Evolutionary conservation across 2,329 filamentous ascomycete species (phyloP).

Genomic region (Hymenoscyphus scutula): DNA sequence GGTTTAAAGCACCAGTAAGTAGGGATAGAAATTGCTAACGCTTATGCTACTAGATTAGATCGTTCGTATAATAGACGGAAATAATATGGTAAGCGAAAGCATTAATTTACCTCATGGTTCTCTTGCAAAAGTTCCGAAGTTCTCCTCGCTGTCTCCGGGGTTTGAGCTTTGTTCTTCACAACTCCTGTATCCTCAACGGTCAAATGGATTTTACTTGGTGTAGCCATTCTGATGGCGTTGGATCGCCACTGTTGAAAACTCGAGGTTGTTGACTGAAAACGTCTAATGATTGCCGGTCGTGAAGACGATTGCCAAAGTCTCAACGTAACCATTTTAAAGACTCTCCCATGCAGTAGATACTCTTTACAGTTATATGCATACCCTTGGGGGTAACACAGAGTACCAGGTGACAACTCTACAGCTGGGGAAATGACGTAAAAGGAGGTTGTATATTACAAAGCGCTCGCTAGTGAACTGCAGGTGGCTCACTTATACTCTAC

Average conservation of each 20-base stretch:
- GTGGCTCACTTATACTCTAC: not conserved
- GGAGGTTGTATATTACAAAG: not conserved
- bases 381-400: not conserved
- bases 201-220: constrained; percentile 46
- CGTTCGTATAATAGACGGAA: too few species aligned
- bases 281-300: not conserved
- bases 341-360: not conserved
- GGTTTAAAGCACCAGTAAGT: too few species aligned
- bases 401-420: not conserved
- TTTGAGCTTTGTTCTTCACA: constrained; percentile 46
- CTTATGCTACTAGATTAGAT: too few species aligned
- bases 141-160: constrained; percentile 58
- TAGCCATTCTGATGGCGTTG: constrained; percentile 28
- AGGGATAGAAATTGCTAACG: too few species aligned
- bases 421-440: not conserved
- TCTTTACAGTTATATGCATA: not conserved
- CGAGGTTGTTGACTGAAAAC: constrained; percentile 10
- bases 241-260: constrained; percentile 18
- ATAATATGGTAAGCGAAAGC: not conserved
- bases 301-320: not conserved
- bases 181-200: constrained; percentile 50
- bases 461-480: not conserved
- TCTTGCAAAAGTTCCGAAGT: constrained; percentile 69
- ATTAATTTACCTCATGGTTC: constrained; percentile 58
- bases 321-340: not conserved